Base-by-base conservation (phyloP, 495 filamentous ascomycete genomes). In the Rusavskia elegans region DNA sequence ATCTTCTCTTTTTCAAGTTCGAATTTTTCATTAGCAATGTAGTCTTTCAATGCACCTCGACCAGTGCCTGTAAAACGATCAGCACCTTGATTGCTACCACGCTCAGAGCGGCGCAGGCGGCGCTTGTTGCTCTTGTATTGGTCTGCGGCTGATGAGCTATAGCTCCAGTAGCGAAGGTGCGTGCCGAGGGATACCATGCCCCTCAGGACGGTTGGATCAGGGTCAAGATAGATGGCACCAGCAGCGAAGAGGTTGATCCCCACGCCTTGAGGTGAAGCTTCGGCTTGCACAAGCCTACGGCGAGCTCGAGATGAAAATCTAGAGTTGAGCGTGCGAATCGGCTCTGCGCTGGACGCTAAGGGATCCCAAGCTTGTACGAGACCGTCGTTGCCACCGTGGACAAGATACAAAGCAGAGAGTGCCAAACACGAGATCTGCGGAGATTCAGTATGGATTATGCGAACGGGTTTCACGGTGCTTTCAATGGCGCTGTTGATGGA, bases 351-450 rank as follows among this genome's bases (percentile, higher is more conserved):
- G 0, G 92, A 97, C 2, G 84, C 87, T 23, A 98, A 68, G 20
- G 86, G 88, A 71, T 98, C 92, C 93, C 93, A 98, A 6, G 87
- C 85, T 61, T 97, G 92, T 8, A 97, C 89, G 8, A 97, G 77
- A 10, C 92, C 90, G 64, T 98, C 92, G 57, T 85, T 94, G 41
- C 92, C 92, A 27, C 92, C 92, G 64, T 95, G 87, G 1, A 96
- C 83, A 25, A 98, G 66, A 59, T 90, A 88, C 8, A 97, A 72
- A 11, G 89, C 87, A 2, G 89, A 86, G 20, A 95, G 63, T 6
- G 83, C 92, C n/a, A 98, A 66, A 57, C 79, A 87, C 10, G 90
- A 83, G 11, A 98, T 80, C 57, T 86, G 75, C 0, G 92, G 89
- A 0, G 92, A 96, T 23, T 95, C 87, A 0, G 92, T 97, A 54